Evolutionary conservation across 225 moss, liverwort and hornwort genomes (phyloP).

Genomic region (Sphagnum tenellum): DNA sequence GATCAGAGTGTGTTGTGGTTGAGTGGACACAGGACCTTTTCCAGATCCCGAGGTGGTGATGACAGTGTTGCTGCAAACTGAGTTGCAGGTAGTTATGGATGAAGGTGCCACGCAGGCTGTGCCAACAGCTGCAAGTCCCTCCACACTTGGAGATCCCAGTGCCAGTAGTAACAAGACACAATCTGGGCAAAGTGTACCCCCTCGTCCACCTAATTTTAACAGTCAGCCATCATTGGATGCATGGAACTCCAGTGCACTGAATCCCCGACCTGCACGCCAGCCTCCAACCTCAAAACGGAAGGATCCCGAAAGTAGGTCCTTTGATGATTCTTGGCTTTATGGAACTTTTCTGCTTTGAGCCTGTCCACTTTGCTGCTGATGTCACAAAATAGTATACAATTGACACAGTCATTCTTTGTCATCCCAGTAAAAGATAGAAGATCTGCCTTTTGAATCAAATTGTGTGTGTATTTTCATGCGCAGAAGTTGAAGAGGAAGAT

Average conservation of each 20-base stretch:
- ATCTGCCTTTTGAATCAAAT: no score
- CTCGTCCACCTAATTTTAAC: conserved; percentile 34
- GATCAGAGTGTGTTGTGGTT: not conserved
- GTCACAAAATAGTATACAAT: no score
- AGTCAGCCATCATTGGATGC: conserved; percentile 57
- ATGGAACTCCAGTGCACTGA: conserved; percentile 36
- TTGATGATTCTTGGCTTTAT: not conserved
- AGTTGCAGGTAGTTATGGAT: conserved; percentile 48
- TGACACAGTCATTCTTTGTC: no score
- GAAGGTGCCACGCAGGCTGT: conserved; percentile 24
- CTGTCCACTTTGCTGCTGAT: no score
- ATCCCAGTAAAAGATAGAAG: no score
- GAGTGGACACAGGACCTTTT: conserved; percentile 54
- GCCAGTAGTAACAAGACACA: conserved; percentile 29
- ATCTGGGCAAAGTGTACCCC: conserved; percentile 41
- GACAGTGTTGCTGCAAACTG: conserved; percentile 68
- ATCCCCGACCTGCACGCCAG: conserved; percentile 61
- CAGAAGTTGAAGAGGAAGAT: conserved; percentile 87
- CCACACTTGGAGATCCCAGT: conserved; percentile 27
- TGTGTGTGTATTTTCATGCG: not conserved
- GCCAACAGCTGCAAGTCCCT: conserved; percentile 46
- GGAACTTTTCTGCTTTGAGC: no score
- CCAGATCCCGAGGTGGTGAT: conserved; percentile 85
- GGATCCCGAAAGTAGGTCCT: conserved; percentile 51
- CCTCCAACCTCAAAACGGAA: conserved; percentile 63